Base-by-base conservation (phyloP, 176 grass and related monocot species). In the Miscanthus lutarioriparius region DNA sequence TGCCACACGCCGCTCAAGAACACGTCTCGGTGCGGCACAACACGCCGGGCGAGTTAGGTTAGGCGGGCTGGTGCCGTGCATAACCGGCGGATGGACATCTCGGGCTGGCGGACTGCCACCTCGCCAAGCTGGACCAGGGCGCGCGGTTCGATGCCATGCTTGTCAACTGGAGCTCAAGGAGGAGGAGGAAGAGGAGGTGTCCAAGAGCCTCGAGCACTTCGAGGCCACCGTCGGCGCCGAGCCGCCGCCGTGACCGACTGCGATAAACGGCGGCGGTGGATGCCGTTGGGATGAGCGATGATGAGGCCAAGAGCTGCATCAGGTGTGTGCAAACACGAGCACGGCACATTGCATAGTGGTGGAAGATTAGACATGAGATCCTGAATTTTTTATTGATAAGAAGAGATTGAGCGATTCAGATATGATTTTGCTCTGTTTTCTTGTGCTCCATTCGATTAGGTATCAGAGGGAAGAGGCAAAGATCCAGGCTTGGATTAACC, bases 401-500 rank as follows among this genome's bases (percentile, higher is more conserved):
- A 22, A n/a, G 4, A 22, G 68, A 26, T 43, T 71, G 4, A 44
- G 12, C 7, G 20, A n/a, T 56, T 56, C 53, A 0, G 53, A 16
- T 0, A 72, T 67, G 70, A 83, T 32, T 54, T 38, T 19, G 7
- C 49, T 76, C 56, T 84, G 20, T 67, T 71, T 75, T 47, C 6
- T 79, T 83, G 75, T 59, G 27, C 33, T 87, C 39, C 8, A 44
- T 23, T 65, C 12, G 27, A 36, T 39, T 76, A 99, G 96, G 82
- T 99, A 99, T 78, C 97, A 99, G 72, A 91, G 93, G 80, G 97
- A 99, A 86, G 97, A 94, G 74, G 97, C 97, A 39, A 96, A 96
- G 80, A 94, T 99, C 78, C 91, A 91, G 70, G 97, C 97, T 35
- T 99, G 93, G 97, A 81, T 99, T 67, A 99, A 96, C 83, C 91